Conservation (phyloP, 495 filamentous ascomycete genomes). For the Penicillium waksmanii region DNA sequence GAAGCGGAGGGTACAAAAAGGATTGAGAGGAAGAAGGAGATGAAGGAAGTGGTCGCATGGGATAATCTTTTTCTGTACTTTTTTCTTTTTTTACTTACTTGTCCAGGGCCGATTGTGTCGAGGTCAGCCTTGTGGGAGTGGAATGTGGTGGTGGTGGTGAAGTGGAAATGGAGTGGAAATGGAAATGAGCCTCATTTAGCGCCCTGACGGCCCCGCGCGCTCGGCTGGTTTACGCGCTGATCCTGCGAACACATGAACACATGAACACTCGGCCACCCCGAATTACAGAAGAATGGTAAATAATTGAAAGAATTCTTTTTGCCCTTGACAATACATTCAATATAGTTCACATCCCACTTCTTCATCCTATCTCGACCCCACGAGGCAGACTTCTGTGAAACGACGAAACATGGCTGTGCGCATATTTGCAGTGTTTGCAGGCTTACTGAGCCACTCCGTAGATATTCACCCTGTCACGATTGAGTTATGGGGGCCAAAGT, state of each 20-base stretch:
- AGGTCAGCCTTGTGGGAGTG: conserved; percentile 1
- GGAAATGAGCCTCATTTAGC: conserved; percentile 16
- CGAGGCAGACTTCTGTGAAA: conserved; percentile 3
- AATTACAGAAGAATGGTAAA: too few species aligned
- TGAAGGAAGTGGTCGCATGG: background rate
- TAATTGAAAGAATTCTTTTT: too few species aligned
- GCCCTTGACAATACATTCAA: too few species aligned
- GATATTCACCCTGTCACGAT: too few species aligned
- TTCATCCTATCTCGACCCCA: background rate
- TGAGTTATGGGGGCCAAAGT: too few species aligned
- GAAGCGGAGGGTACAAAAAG: conserved; percentile 3
- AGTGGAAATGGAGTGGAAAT: background rate
- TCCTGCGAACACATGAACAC: too few species aligned
- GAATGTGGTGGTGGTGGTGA: background rate
- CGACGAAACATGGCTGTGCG: background rate
- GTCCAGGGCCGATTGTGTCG: background rate
- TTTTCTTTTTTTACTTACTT: background rate
- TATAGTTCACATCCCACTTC: background rate
- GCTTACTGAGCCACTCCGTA: background rate
- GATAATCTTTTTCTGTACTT: background rate
- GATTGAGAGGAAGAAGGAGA: background rate
- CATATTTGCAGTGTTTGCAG: conserved; percentile 4
- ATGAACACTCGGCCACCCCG: too few species aligned
- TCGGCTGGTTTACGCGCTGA: background rate
- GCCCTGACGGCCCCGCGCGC: conserved; percentile 11